Base-by-base conservation (phyloP, 768 basidiomycete species). In the Leccinum variicolor region DNA sequence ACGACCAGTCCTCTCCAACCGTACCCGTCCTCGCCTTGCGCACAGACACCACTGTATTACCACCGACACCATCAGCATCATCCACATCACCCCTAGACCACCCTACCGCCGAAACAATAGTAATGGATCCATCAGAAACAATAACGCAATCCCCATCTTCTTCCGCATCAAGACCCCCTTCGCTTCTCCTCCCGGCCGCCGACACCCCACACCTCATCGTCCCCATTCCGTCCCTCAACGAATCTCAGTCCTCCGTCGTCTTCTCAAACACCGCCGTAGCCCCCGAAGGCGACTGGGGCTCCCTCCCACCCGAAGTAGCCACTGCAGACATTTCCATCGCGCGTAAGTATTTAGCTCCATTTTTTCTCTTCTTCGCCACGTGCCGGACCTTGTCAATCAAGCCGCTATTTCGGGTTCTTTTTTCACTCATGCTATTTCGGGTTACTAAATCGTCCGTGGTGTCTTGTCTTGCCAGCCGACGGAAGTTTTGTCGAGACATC, bases 401-500 rank as follows among this genome's bases (percentile, higher is more conserved):
- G 4, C n/a, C 31, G 7, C n/a, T 9, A 3, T 31, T 43, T 33
- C 13, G 51, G 51, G 14, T n/a, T 48, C 59, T 9, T 25, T 34
- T 14, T 34, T 21, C 51, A 8, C 28, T 34, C 26, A 33, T 47
- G 11, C 25, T 17, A 51, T 8, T 36, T 52, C 17, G 51, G 56
- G 26, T 46, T 50, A n/a, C 58, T 59, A 31, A 59, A 45, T 34
- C 19, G 39, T 5, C 26, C 64, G 45, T 46, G 45, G 14, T 9
- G 1, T 43, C n/a, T 46, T 46, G 17, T 54, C 26, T 55, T 58
- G 39, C 21, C 80, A 82, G 90, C 81, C 63, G 88, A 93, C 67
- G 84, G 84, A 56, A 87, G 78, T 45, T 93, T 87, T 68, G 83
- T 92, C 21, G 91, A 94, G 66, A 92, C 89, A 2, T 82, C 90